These are phyloP conservation scores for Polysphondylium violaceum DNA, from an alignment of 78 protist genomes.

Conservation along the genomic window DNA sequence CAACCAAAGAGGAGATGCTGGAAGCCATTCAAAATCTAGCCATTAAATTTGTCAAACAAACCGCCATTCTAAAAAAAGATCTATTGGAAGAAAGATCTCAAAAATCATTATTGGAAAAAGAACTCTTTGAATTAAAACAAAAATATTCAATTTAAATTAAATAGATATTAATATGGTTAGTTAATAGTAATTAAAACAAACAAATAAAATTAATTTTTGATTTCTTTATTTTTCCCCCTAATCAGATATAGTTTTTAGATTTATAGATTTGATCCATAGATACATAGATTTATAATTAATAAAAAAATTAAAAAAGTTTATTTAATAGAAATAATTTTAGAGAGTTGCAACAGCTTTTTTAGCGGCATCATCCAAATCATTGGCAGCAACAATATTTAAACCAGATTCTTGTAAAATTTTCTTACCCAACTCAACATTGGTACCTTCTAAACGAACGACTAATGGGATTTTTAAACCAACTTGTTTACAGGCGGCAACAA, in stretches of 20 bases:
- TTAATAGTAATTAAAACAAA: too few relatives aligned
- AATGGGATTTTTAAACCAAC: constrained; percentile 83
- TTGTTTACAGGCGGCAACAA: constrained; percentile 89
- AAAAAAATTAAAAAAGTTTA: too few relatives aligned
- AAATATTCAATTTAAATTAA: too few relatives aligned
- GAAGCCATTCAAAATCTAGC: constrained; percentile 50
- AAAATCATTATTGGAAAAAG: not conserved
- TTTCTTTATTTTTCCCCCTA: too few relatives aligned
- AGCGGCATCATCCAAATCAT: constrained; percentile 96
- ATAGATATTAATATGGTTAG: too few relatives aligned
- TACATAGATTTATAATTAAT: too few relatives aligned
- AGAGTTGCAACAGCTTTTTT: constrained; percentile 79
- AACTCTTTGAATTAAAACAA: constrained; percentile 5
- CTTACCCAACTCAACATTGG: constrained; percentile 89
- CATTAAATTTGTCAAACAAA: constrained; percentile 64
- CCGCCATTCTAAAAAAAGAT: constrained; percentile 20
- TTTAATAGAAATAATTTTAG: too few relatives aligned
- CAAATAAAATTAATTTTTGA: too few relatives aligned
- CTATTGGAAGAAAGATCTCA: constrained; percentile 22
- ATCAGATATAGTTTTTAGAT: too few relatives aligned
- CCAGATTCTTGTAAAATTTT: constrained; percentile 87
- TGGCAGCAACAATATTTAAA: constrained; percentile 83
- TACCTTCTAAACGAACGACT: constrained; percentile 95
- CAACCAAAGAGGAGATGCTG: constrained; percentile 36
- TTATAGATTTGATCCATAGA: too few relatives aligned